Conservation (phyloP, 352 stramenopile genomes). For the Pelagophyceae sp. region DNA sequence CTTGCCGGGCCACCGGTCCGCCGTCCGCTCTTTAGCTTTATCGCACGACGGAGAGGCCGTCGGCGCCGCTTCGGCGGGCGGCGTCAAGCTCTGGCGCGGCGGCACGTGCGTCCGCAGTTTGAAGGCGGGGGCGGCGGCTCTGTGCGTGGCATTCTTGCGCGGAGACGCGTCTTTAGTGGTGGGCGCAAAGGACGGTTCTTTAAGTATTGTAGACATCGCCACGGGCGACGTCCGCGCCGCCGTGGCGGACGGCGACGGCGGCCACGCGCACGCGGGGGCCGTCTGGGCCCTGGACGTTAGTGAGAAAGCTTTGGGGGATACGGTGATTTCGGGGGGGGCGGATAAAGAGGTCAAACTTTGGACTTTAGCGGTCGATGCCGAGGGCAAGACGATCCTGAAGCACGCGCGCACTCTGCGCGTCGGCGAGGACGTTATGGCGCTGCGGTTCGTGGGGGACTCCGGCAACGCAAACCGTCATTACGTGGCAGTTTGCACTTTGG, state of each 20-base stretch:
- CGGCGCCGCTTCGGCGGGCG: constrained; percentile 65
- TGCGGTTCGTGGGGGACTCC: constrained; percentile 81
- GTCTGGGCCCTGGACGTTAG: constrained; percentile 92
- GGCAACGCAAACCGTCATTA: constrained; percentile 43
- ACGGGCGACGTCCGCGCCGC: constrained; percentile 66
- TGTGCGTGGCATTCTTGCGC: constrained; percentile 87
- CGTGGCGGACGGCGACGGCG: constrained; percentile 53
- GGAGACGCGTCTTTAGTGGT: constrained; percentile 92
- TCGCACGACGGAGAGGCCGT: constrained; percentile 75
- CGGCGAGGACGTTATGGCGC: constrained; percentile 93
- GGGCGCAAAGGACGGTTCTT: constrained; percentile 88
- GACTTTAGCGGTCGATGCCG: constrained; percentile 85
- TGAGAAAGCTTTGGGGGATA: constrained; percentile 48
- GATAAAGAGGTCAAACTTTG: constrained; percentile 98
- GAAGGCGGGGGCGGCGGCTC: constrained; percentile 61
- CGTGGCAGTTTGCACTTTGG: constrained; percentile 56
- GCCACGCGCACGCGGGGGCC: constrained; percentile 73
- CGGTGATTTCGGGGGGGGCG: constrained; percentile 85
- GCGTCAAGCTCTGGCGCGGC: constrained; percentile 76
- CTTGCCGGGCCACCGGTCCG: constrained; percentile 74
- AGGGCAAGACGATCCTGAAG: too few species aligned
- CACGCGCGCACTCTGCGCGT: constrained; percentile 95
- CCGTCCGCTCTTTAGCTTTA: constrained; percentile 73
- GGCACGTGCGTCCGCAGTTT: constrained; percentile 70
- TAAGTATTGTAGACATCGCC: constrained; percentile 85